phyloP scores from a whole-genome alignment of 2,329 filamentous ascomycete species.

The Sclerotinia glacialis region DNA sequence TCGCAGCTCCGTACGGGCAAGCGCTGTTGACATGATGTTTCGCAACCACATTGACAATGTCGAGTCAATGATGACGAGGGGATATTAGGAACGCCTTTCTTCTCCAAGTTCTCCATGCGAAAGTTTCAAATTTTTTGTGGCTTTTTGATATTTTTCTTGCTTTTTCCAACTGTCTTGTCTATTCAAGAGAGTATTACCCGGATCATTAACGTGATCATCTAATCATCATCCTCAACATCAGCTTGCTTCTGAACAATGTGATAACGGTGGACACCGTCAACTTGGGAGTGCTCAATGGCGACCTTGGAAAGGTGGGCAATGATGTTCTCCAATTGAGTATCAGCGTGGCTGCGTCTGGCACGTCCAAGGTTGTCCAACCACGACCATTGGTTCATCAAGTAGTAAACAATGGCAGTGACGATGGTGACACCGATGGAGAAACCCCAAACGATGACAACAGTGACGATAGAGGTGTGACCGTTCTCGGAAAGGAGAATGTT shows the following conservation, averaged over 20 bases:
- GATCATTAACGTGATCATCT: constrained; percentile 2
- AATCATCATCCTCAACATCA: constrained; percentile 24
- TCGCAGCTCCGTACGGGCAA: not conserved
- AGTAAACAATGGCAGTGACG: constrained; percentile 64
- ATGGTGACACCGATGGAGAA: constrained; percentile 66
- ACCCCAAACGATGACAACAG: constrained; percentile 62
- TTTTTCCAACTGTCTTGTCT: constrained; percentile 4
- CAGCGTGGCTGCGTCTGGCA: constrained; percentile 58
- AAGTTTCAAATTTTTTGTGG: constrained; percentile 17
- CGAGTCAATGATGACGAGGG: constrained; percentile 15
- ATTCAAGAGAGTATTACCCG: not conserved
- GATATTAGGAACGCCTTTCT: constrained; percentile 21
- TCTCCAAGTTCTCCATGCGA: constrained; percentile 17
- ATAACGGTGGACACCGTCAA: constrained; percentile 22
- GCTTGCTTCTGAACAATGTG: constrained; percentile 21
- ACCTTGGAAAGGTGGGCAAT: constrained; percentile 63
- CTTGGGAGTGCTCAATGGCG: constrained; percentile 55
- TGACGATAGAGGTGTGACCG: constrained; percentile 52
- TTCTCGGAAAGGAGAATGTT: constrained; percentile 41
- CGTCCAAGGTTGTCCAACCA: constrained; percentile 62
- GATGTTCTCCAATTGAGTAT: constrained; percentile 65
- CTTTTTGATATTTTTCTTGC: constrained; percentile 16
- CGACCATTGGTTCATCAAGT: constrained; percentile 56
- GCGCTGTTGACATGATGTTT: not conserved
- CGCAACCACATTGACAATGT: not conserved